phyloP scores from a whole-genome alignment of 495 filamentous ascomycete species.

The Podospora pseudopauciseta region DNA sequence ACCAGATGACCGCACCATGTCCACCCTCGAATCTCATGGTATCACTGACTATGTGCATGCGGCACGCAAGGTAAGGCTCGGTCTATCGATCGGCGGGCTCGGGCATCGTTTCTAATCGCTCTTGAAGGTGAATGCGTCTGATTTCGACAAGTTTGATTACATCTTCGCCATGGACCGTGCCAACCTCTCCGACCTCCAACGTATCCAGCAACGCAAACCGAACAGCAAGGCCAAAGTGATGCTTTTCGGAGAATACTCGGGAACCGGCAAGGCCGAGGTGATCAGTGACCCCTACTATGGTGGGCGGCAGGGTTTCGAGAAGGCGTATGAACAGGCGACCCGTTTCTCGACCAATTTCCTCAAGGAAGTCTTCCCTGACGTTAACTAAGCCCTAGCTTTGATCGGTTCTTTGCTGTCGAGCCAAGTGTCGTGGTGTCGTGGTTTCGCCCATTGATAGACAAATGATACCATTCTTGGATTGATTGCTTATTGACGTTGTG shows the following conservation, averaged over 20 bases:
- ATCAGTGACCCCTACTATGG: constrained; percentile 95
- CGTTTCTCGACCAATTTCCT: constrained; percentile 79
- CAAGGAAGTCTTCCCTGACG: constrained; percentile 45
- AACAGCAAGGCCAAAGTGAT: constrained; percentile 57
- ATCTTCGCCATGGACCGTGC: constrained; percentile 89
- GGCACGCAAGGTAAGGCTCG: constrained; percentile 63
- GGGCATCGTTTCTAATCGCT: constrained; percentile 5
- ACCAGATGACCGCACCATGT: constrained; percentile 82
- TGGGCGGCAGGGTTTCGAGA: constrained; percentile 74
- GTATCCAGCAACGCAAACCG: constrained; percentile 54
- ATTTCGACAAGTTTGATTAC: constrained; percentile 87
- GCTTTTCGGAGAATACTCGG: constrained; percentile 81
- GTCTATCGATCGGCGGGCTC: background rate
- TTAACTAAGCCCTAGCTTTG: constrained; percentile 14
- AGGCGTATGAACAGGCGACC: constrained; percentile 76
- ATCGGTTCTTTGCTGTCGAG: background rate
- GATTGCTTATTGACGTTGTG: background rate
- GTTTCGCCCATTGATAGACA: constrained; percentile 1
- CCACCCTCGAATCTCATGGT: constrained; percentile 67
- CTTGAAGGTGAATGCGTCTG: constrained; percentile 33
- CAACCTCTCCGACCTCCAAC: constrained; percentile 71
- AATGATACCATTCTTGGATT: constrained; percentile 12
- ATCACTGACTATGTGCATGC: constrained; percentile 73
- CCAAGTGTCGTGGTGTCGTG: background rate
- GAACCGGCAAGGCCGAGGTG: constrained; percentile 61